Evolutionary conservation across 179 eudicot species (phyloP), one percentile per base, ranked within the genome.

Genomic region (Pouteria campechiana): DNA sequence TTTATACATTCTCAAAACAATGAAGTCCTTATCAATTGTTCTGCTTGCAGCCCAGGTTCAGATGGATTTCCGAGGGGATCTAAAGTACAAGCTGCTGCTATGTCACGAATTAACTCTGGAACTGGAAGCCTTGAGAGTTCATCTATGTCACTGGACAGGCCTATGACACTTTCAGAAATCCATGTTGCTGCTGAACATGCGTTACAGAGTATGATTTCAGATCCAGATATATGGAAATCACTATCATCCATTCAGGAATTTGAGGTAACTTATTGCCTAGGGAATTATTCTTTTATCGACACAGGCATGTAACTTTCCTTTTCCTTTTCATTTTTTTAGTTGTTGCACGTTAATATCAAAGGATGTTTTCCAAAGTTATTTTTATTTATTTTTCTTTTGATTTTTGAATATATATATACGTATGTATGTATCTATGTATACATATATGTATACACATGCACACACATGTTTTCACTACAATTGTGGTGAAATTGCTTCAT

Each of bases 121-220:
- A 95, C 95, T 6, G 95, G 90, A 60, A 72, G 58, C 65, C 74
- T 78, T 55, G 94, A 86, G 44, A 79, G 79, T 41, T 72, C 92
- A 55, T n/a, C n/a, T n/a, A n/a, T n/a, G n/a, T n/a, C n/a, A n/a
- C 49, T 70, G 60, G 75, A 62, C 61, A 81, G 90, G 27, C 95
- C 98, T 20, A 86, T 82, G 98, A 75, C 81, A 46, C 92, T 90
- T 57, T 79, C 98, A 32, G 98, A 90, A 57, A 79, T 90, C 31
- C 77, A 57, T 60, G 98, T 90, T 60, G 94, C 94, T 43, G 82
- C 95, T 11, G 94, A 86, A 67, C 90, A 90, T 82, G 93, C 98
- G 43, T 64, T 90, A 23, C 53, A 33, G 44, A 52, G 67, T 32
- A 86, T 90, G 61, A 75, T 90, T 65, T 90, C 98, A 36, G 68